Evolutionary conservation across 148 eudicot genomes (phyloP), one percentile per base, ranked within the genome.

Genomic region (Silene conica): DNA sequence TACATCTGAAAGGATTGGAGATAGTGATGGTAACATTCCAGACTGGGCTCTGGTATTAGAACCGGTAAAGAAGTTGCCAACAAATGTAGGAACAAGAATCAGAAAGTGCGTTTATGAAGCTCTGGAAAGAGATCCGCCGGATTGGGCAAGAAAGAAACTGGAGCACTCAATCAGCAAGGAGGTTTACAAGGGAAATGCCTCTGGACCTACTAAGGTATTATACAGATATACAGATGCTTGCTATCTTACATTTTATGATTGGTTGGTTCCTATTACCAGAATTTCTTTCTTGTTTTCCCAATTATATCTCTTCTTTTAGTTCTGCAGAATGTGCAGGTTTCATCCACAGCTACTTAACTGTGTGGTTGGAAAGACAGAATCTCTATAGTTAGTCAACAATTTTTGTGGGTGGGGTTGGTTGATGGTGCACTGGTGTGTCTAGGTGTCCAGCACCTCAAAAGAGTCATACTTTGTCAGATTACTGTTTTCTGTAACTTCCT

Each of bases 31-130:
- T 74, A 74, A 25, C 72, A 79, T 82, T 71, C 92, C 96, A 1
- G 90, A 81, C 75, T 90, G 96, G 96, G 89, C 89, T 65, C 82
- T 76, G 72, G 82, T 71, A 67, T 75, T 88, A 78, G 90, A 90
- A 85, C 96, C 96, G 54, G 92, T 88, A 57, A 84, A 80, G 66
- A 90, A 86, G 86, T 61, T 90, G 75, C 96, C 96, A 50, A 90
- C 96, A n/a, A 90, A 90, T 81, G 96, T 90, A 65, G 96, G 96
- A 79, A 84, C 96, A 52, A 82, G 92, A 79, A 88, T 90, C 72
- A 81, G 88, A 74, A 88, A 74, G 75, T 88, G 96, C 70, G 85
- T 90, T 4, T 64, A 82, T 76, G 87, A 82, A 63, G 89, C 92
- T 73, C 79, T 90, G 78, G 80, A 80, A 15, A 90, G 86, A 83